Evolutionary conservation across 352 stramenopile genomes (phyloP).

Genomic region (Globisporangium emineosum): DNA sequence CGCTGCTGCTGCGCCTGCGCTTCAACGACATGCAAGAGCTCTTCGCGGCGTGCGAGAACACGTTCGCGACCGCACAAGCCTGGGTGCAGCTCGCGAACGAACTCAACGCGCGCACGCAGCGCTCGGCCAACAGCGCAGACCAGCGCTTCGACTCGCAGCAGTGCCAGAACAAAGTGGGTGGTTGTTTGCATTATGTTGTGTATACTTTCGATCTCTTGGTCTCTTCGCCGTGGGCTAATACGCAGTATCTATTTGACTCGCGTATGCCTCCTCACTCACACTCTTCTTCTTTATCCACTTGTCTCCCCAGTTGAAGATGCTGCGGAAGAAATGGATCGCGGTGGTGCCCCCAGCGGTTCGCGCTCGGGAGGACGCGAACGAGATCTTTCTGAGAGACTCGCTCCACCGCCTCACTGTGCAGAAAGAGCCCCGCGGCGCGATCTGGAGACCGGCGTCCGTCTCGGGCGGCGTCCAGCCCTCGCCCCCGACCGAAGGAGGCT

Average conservation of each 20-base stretch:
- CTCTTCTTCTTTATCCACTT: too few relatives aligned
- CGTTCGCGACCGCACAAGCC: background rate
- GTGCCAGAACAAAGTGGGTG: background rate
- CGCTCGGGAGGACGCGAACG: background rate
- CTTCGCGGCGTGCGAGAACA: background rate
- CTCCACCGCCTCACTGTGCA: background rate
- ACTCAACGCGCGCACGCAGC: background rate
- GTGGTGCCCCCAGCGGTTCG: background rate
- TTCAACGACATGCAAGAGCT: background rate
- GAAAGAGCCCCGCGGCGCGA: background rate
- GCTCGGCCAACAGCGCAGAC: background rate
- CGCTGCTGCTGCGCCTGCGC: background rate
- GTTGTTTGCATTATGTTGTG: background rate
- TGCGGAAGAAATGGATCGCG: background rate
- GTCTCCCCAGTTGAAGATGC: background rate
- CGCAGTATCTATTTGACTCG: too few relatives aligned
- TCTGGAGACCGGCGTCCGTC: background rate
- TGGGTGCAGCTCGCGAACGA: background rate
- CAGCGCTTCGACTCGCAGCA: background rate
- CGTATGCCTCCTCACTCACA: too few relatives aligned
- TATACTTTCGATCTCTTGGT: background rate
- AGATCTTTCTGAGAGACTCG: background rate
- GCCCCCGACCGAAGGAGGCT: too few relatives aligned
- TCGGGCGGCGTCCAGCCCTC: background rate
- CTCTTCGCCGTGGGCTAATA: too few relatives aligned